Conservation (phyloP, 768 basidiomycete genomes). For the Mrakia frigida region DNA sequence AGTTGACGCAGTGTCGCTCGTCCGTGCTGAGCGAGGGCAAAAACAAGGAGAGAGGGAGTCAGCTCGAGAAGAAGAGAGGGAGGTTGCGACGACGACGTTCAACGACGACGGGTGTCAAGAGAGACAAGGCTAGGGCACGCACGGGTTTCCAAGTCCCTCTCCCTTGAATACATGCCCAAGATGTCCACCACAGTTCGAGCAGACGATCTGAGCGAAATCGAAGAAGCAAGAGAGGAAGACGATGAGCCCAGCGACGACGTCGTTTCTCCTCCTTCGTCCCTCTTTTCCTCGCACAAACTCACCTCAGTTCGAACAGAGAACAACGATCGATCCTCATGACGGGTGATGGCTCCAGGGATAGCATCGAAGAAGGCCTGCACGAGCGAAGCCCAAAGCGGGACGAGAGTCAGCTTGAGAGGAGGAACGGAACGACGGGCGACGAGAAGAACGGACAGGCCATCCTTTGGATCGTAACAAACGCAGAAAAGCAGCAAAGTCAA, state of each 20-base stretch:
- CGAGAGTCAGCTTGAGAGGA: not conserved
- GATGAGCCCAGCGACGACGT: no score
- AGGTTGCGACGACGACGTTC: not conserved
- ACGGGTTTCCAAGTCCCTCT: conserved; percentile 1
- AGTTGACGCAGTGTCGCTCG: conserved; percentile 61
- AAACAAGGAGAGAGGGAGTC: not conserved
- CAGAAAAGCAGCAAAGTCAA: conserved; percentile 58
- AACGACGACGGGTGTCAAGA: not conserved
- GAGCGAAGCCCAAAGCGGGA: not conserved
- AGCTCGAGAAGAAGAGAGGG: not conserved
- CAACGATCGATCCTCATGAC: conserved; percentile 62
- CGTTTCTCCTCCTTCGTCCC: conserved; percentile 47
- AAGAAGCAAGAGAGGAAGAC: not conserved
- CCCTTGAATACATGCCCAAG: conserved; percentile 87
- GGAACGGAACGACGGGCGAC: no score
- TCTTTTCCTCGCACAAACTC: conserved; percentile 59
- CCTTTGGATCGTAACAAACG: not conserved
- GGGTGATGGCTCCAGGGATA: conserved; percentile 76
- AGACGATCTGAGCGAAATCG: not conserved
- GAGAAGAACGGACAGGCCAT: conserved; percentile 2
- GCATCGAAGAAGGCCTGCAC: conserved; percentile 90
- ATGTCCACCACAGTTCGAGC: conserved; percentile 47
- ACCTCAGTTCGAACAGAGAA: conserved; percentile 76
- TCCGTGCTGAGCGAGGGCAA: conserved; percentile 55
- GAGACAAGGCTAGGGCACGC: not conserved